Conservation (phyloP, 2,329 filamentous ascomycete species). For the Podosphaera fusca region DNA sequence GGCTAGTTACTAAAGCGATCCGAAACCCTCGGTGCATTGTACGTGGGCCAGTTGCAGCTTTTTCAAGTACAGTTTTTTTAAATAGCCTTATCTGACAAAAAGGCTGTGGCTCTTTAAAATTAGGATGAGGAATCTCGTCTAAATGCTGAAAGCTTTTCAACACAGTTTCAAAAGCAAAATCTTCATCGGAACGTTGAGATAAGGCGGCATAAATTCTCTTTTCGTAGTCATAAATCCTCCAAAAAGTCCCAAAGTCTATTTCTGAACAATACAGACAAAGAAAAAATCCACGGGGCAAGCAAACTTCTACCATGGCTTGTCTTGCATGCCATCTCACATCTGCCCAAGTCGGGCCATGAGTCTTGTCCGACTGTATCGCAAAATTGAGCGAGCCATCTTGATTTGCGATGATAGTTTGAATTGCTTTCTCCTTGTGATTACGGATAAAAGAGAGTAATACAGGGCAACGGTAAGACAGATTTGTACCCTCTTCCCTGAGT, state of each 20-base stretch:
- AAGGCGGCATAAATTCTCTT: constrained; percentile 51
- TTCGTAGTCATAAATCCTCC: constrained; percentile 70
- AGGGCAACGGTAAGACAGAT: constrained; percentile 44
- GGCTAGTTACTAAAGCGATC: constrained; percentile 53
- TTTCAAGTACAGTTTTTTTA: constrained; percentile 43
- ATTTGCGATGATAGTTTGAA: constrained; percentile 54
- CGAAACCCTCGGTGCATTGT: constrained; percentile 60
- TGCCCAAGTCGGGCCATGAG: constrained; percentile 51
- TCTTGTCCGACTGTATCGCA: constrained; percentile 44
- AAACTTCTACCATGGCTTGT: constrained; percentile 39
- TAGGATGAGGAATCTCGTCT: constrained; percentile 44
- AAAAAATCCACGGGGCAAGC: constrained; percentile 52
- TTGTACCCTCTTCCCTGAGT: constrained; percentile 48
- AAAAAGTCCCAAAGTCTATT: constrained; percentile 55
- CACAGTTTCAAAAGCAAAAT: constrained; percentile 41
- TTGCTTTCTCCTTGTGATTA: constrained; percentile 40
- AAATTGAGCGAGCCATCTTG: constrained; percentile 60
- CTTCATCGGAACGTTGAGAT: constrained; percentile 45
- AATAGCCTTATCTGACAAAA: constrained; percentile 55
- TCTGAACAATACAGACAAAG: constrained; percentile 49
- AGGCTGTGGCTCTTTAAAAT: constrained; percentile 50
- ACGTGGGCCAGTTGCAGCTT: constrained; percentile 48
- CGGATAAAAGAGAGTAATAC: constrained; percentile 58
- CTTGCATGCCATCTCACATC: constrained; percentile 61
- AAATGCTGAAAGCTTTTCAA: constrained; percentile 62